A percentile compares a stretch with the other conserved stretches of the same genome.
These are phyloP conservation scores for Lactarius pseudohatsudake DNA, from an alignment of 768 basidiomycete species.

Conservation along the genomic window DNA sequence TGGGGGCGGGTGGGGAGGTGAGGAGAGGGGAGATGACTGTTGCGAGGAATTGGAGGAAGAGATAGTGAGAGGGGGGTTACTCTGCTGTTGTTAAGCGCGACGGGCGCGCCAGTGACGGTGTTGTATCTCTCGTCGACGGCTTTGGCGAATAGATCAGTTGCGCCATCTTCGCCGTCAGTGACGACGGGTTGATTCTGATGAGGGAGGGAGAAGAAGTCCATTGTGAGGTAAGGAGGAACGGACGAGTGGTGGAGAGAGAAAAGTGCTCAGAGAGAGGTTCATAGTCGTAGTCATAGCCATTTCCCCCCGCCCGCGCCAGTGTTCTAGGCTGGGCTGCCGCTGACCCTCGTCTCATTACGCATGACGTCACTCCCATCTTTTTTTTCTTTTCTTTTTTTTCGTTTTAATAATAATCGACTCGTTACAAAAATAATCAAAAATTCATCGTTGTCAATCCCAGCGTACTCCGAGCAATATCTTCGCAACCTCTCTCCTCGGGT, in stretches of 20 bases:
- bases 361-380: slow-evolving; percentile 23
- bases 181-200: slow-evolving; percentile 18
- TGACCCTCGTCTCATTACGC: neutral
- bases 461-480: neutral
- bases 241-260: neutral
- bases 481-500: neutral
- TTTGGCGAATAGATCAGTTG: slow-evolving; percentile 50
- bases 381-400: neutral
- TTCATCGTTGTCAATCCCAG: neutral
- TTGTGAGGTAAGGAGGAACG: slow-evolving; percentile 5
- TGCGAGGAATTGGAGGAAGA: slow-evolving; percentile 29
- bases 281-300: slow-evolving; percentile 11
- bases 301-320: slow-evolving; percentile 20
- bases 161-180: slow-evolving; percentile 30
- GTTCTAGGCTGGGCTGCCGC: slow-evolving; percentile 19
- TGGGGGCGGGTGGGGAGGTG: slow-evolving; percentile 21
- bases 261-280: neutral
- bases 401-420: neutral
- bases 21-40: slow-evolving; percentile 21
- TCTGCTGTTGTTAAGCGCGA: slow-evolving; percentile 34
- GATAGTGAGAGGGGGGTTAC: slow-evolving; percentile 35
- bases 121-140: slow-evolving; percentile 52
- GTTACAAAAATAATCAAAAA: neutral
- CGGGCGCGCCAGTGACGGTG: slow-evolving; percentile 30
- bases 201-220: slow-evolving; percentile 31